Conservation (phyloP, 2,329 filamentous ascomycete species). For the Epicoccum sorghinum region DNA sequence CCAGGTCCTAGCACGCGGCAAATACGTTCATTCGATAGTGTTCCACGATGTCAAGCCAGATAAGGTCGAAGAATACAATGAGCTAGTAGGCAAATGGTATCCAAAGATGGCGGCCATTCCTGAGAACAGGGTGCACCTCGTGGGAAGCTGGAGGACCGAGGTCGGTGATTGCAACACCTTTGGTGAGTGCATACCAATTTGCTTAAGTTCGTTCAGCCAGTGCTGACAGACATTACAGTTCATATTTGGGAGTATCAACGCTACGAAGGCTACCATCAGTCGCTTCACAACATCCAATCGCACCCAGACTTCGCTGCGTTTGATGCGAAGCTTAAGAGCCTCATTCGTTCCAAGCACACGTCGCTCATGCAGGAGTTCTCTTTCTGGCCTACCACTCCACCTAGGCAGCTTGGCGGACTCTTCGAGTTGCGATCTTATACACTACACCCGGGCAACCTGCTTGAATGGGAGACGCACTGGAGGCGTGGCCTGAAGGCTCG, state of each 20-base stretch:
- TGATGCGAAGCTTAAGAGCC: slow-evolving; percentile 80
- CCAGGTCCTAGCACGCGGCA: slow-evolving; percentile 90
- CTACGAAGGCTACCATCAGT: slow-evolving; percentile 94
- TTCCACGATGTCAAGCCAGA: slow-evolving; percentile 96
- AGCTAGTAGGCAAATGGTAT: slow-evolving; percentile 90
- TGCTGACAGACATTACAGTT: slow-evolving; percentile 61
- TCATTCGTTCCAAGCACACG: slow-evolving; percentile 83
- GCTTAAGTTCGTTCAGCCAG: background rate
- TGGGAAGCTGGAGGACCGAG: slow-evolving; percentile 97
- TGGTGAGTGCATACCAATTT: slow-evolving; percentile 60
- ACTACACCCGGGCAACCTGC: slow-evolving; percentile 89
- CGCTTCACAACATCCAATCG: slow-evolving; percentile 79
- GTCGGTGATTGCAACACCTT: slow-evolving; percentile 98
- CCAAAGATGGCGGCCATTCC: slow-evolving; percentile 82
- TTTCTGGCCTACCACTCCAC: slow-evolving; percentile 96
- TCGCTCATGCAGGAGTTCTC: slow-evolving; percentile 99
- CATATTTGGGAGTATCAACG: slow-evolving; percentile 99
- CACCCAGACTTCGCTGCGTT: slow-evolving; percentile 86
- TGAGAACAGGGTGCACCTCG: slow-evolving; percentile 93
- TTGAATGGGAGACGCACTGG: slow-evolving; percentile 99
- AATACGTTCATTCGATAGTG: slow-evolving; percentile 98
- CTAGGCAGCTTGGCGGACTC: slow-evolving; percentile 85
- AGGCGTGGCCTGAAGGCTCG: slow-evolving; percentile 87
- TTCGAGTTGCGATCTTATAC: slow-evolving; percentile 98
- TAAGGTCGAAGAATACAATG: slow-evolving; percentile 91